These are phyloP conservation scores for Gastrodia elata DNA, from an alignment of 106 monocot genomes.

Conservation along the genomic window DNA sequence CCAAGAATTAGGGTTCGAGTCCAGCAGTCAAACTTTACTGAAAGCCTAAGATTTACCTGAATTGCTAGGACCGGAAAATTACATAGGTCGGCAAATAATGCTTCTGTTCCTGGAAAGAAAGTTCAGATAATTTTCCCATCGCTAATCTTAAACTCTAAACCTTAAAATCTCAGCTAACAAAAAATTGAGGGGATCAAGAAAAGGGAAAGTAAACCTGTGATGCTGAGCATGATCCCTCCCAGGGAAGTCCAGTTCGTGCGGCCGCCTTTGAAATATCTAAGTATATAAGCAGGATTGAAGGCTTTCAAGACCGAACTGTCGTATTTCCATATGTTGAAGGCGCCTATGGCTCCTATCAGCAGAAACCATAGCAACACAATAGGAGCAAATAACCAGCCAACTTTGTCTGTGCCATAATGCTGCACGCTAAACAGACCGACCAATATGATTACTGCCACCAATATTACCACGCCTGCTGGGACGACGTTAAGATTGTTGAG, in stretches of 20 bases:
- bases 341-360: slow-evolving; percentile 72
- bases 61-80: slow-evolving; percentile 45
- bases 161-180: too few species aligned
- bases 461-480: slow-evolving; percentile 40
- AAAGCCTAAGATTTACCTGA: slow-evolving; percentile 22
- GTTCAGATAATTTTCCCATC: not conserved
- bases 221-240: slow-evolving; percentile 91
- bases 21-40: not conserved
- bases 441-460: slow-evolving; percentile 32
- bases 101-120: slow-evolving; percentile 32
- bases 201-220: slow-evolving; percentile 37
- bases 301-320: slow-evolving; percentile 68
- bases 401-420: slow-evolving; percentile 45
- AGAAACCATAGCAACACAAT: slow-evolving; percentile 65
- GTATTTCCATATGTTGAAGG: slow-evolving; percentile 73
- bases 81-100: slow-evolving; percentile 41
- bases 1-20: not conserved
- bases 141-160: too few species aligned
- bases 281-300: slow-evolving; percentile 72
- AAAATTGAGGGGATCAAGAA: not conserved
- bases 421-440: slow-evolving; percentile 49
- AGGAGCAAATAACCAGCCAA: slow-evolving; percentile 42
- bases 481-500: slow-evolving; percentile 5
- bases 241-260: slow-evolving; percentile 66
- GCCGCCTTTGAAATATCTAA: slow-evolving; percentile 53